These are phyloP conservation scores for Ochetophila trinervis DNA, from an alignment of 306 rosid genomes.

Conservation along the genomic window DNA sequence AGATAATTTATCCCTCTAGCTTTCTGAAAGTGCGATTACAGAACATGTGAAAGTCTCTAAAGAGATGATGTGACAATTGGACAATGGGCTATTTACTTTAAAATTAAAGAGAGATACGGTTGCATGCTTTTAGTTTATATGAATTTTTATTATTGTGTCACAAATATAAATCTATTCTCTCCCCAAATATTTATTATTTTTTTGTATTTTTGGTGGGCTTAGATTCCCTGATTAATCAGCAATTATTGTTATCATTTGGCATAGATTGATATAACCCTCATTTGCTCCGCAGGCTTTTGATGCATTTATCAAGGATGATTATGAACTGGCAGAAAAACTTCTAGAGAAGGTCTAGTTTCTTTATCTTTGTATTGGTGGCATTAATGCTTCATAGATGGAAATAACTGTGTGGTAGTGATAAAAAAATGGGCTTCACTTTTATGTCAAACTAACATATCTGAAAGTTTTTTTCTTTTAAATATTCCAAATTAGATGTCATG, in stretches of 20 bases:
- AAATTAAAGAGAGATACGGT: conserved; percentile 1
- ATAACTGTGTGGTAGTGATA: neutral
- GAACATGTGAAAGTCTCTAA: neutral
- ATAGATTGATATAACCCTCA: conserved; percentile 1
- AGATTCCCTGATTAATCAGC: neutral
- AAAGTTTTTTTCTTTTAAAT: too few species aligned
- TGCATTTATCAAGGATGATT: conserved; percentile 32
- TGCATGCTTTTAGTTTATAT: neutral
- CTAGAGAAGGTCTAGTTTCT: conserved; percentile 20
- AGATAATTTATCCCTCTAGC: conserved; percentile 17
- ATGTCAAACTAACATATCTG: too few species aligned
- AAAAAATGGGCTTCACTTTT: neutral
- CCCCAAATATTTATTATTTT: neutral
- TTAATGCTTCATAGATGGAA: too few species aligned
- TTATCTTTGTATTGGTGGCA: neutral
- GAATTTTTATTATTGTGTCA: neutral
- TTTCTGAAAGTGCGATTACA: conserved; percentile 4
- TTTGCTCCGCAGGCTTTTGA: conserved; percentile 35
- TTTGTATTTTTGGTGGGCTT: neutral
- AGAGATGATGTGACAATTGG: neutral
- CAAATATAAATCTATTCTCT: neutral
- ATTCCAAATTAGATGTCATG: neutral
- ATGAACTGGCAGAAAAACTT: conserved; percentile 30
- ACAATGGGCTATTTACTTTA: neutral
- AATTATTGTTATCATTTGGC: neutral